Base-by-base conservation (phyloP, 345 rosid species). In the Moricandia moricandioides region DNA sequence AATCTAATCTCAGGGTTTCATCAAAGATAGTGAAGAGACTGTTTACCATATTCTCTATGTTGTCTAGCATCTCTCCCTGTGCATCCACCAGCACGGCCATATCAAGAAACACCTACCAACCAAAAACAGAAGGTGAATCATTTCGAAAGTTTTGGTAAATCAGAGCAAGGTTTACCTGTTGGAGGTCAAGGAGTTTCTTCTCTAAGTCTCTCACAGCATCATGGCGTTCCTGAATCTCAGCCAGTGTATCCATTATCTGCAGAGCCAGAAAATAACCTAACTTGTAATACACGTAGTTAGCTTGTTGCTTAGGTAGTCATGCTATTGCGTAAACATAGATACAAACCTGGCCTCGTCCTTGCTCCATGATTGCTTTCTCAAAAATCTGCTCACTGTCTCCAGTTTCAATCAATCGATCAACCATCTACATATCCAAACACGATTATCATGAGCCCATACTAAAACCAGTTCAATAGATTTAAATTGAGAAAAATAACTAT, bases 171-270 rank as follows among this genome's bases (percentile, higher is more conserved):
- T 30, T 47, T 80, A 95, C 99, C 93, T 96, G 99, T 39, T 96
- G 98, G 55, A 96, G 78, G 34, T 89, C 94, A 68, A 96, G 85
- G 64, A 96, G 96, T 78, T 92, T 92, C 84, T 74, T 84, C 78
- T 92, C 98, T 68, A 96, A 77, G 21, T 92, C 99, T 80, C 88
- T 79, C 16, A 89, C 94, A 26, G 97, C 99, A 60, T 88, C 96
- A 82, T 91, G 98, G 29, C 98, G 96, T 81, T 91, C 99, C 67
- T 96, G 99, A 84, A 96, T 96, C 92, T 96, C 99, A 24, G 96
- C 96, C 27, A 96, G 73, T 34, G 97, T 92, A 74, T 91, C 97
- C 86, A 88, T 88, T 84, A 96, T 85, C 99, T 92, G 83, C 79
- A 21, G 21, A 60, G 39, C 63, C 65, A 59, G 57, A 5, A 60